A percentile compares a stretch with the other conserved stretches of the same genome.
These are phyloP conservation scores for Neocucurbitaria cava DNA, from an alignment of 2,329 filamentous ascomycete species.

Conservation along the genomic window DNA sequence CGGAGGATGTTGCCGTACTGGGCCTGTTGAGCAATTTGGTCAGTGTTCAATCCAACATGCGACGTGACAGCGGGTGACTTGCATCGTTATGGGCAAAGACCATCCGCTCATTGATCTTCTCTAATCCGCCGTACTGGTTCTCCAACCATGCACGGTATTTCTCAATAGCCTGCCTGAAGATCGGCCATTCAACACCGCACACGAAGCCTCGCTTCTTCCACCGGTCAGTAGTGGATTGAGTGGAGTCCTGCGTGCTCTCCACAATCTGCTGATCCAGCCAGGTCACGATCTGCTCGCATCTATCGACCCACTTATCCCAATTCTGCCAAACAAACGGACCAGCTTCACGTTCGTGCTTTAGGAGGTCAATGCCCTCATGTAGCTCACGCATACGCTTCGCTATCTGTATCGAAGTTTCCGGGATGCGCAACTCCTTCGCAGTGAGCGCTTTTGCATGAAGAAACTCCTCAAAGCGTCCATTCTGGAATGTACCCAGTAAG, in stretches of 20 bases:
- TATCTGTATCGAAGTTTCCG: slow-evolving; percentile 88
- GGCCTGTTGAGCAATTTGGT: slow-evolving; percentile 64
- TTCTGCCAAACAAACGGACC: slow-evolving; percentile 89
- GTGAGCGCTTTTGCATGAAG: slow-evolving; percentile 85
- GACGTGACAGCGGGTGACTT: slow-evolving; percentile 44
- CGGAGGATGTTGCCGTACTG: slow-evolving; percentile 98
- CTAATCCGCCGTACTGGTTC: slow-evolving; percentile 70
- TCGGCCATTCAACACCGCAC: slow-evolving; percentile 82
- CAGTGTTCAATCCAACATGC: slow-evolving; percentile 3
- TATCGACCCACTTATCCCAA: slow-evolving; percentile 89
- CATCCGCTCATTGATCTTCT: slow-evolving; percentile 74
- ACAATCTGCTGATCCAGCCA: slow-evolving; percentile 69
- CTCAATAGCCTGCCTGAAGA: slow-evolving; percentile 76
- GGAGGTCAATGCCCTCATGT: slow-evolving; percentile 88
- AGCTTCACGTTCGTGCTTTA: slow-evolving; percentile 76
- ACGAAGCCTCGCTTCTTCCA: slow-evolving; percentile 79
- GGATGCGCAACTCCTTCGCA: slow-evolving; percentile 75
- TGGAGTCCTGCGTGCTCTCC: slow-evolving; percentile 31
- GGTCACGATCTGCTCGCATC: slow-evolving; percentile 66
- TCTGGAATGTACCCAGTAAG: slow-evolving; percentile 88
- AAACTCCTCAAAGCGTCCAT: slow-evolving; percentile 95
- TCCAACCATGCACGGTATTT: slow-evolving; percentile 80
- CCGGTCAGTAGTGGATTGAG: slow-evolving; percentile 52
- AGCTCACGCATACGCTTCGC: slow-evolving; percentile 97
- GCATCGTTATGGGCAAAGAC: slow-evolving; percentile 99